Evolutionary conservation across 2,329 filamentous ascomycete genomes (phyloP).

Genomic region (Stachybotrys elegans): DNA sequence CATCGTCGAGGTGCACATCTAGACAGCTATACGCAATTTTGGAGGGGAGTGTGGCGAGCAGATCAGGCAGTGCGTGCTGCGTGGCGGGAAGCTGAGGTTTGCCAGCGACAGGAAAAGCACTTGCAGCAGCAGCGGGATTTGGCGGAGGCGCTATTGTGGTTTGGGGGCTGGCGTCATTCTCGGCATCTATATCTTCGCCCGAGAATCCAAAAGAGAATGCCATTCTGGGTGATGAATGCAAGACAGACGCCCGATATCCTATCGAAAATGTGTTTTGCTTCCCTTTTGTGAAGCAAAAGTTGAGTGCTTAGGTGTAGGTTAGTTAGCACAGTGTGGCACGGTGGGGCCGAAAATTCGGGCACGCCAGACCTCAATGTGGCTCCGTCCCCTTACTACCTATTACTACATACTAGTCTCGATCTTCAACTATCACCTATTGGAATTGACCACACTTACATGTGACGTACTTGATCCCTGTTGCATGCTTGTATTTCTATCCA

Average conservation of each 20-base stretch:
- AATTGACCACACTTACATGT: too few relatives aligned
- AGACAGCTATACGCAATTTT: conserved; percentile 67
- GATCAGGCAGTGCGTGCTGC: conserved; percentile 42
- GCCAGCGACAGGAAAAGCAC: conserved; percentile 57
- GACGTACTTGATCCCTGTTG: too few relatives aligned
- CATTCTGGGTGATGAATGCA: conserved; percentile 26
- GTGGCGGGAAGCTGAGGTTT: conserved; percentile 53
- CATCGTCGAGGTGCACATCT: conserved; percentile 52
- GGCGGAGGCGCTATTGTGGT: conserved; percentile 11
- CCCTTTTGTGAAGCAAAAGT: background rate
- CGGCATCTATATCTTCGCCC: conserved; percentile 59
- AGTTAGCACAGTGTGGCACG: background rate
- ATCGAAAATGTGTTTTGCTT: background rate
- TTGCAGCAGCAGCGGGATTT: conserved; percentile 18
- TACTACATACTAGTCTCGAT: too few relatives aligned
- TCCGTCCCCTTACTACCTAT: too few relatives aligned
- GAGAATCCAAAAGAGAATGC: conserved; percentile 58
- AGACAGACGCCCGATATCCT: too few relatives aligned
- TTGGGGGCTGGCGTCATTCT: conserved; percentile 21
- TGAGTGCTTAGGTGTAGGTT: background rate
- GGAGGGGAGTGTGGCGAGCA: conserved; percentile 61
- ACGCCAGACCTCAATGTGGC: too few relatives aligned
- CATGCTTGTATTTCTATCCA: too few relatives aligned
- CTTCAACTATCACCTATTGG: too few relatives aligned
- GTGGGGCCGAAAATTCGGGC: background rate